Evolutionary conservation across 2,329 filamentous ascomycete species (phyloP).

Genomic region (Huntiella moniliformis): DNA sequence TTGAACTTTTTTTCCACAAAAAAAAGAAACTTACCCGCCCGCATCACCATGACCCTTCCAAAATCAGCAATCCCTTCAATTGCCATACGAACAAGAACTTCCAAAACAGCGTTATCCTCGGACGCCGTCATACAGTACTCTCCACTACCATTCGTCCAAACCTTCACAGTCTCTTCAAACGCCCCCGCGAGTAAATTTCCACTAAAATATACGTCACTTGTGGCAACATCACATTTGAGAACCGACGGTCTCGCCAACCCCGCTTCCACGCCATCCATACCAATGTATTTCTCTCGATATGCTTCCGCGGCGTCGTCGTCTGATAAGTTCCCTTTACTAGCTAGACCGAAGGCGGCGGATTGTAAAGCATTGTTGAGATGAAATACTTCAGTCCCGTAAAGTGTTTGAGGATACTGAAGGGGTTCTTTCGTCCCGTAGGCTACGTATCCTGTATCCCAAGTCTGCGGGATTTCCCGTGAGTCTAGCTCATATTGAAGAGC

Average conservation of each 20-base stretch:
- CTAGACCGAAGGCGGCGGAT: conserved; percentile 31
- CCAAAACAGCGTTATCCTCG: conserved; percentile 52
- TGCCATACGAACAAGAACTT: conserved; percentile 42
- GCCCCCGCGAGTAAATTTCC: conserved; percentile 40
- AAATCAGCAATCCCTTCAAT: conserved; percentile 43
- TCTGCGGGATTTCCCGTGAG: conserved; percentile 43
- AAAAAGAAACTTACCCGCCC: conserved; percentile 26
- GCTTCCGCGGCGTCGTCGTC: conserved; percentile 29
- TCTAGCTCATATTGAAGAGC: conserved; percentile 62
- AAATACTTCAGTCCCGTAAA: conserved; percentile 53
- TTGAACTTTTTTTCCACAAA: not conserved
- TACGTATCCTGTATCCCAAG: conserved; percentile 51
- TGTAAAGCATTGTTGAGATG: conserved; percentile 43
- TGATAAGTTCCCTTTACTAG: conserved; percentile 30
- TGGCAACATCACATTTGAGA: conserved; percentile 46
- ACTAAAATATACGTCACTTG: conserved; percentile 54
- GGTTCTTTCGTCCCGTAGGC: conserved; percentile 39
- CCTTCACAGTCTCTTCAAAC: conserved; percentile 43
- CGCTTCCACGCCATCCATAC: conserved; percentile 23
- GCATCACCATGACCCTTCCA: conserved; percentile 45
- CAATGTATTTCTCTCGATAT: conserved; percentile 36
- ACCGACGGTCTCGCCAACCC: conserved; percentile 27
- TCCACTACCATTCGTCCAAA: conserved; percentile 50
- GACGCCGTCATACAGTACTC: conserved; percentile 53
- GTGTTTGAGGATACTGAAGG: conserved; percentile 34